Evolutionary conservation across 208 protist genomes (phyloP).

Genomic region (Trypanosomatidae sp.): DNA sequence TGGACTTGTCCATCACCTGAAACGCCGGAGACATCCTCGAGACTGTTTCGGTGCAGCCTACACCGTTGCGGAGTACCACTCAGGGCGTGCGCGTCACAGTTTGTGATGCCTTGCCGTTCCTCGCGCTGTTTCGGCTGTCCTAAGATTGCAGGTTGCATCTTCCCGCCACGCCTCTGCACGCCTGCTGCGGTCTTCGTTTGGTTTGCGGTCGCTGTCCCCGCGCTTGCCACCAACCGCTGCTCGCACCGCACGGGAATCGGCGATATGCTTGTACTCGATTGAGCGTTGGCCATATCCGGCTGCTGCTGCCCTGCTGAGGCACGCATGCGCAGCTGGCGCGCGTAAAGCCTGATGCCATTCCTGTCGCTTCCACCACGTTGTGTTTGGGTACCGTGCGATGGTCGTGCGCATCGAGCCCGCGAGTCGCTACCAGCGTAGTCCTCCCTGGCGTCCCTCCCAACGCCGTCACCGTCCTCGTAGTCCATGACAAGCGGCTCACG

Average conservation of each 20-base stretch:
- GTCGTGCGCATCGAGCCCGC: neutral
- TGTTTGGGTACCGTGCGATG: neutral
- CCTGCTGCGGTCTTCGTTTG: neutral
- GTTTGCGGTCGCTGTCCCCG: neutral
- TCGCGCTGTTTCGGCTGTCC: neutral
- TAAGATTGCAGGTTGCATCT: neutral
- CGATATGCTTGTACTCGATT: neutral
- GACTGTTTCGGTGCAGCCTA: neutral
- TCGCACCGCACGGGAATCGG: neutral
- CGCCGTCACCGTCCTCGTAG: neutral
- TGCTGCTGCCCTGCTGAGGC: slow-evolving; percentile 9
- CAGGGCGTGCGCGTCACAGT: neutral
- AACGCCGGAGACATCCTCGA: neutral
- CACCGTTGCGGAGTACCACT: neutral
- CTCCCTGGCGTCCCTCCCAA: neutral
- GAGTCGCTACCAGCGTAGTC: neutral
- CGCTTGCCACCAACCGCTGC: neutral
- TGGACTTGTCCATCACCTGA: neutral
- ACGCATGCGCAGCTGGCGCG: slow-evolving; percentile 28
- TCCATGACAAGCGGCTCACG: slow-evolving; percentile 11
- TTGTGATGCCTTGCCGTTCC: neutral
- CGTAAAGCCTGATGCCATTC: slow-evolving; percentile 17
- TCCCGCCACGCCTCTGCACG: neutral
- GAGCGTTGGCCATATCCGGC: neutral
- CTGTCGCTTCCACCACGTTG: neutral